Evolutionary conservation across 1,284 basidiomycete genomes (phyloP).

Genomic region (Cryptococcus sp.): DNA sequence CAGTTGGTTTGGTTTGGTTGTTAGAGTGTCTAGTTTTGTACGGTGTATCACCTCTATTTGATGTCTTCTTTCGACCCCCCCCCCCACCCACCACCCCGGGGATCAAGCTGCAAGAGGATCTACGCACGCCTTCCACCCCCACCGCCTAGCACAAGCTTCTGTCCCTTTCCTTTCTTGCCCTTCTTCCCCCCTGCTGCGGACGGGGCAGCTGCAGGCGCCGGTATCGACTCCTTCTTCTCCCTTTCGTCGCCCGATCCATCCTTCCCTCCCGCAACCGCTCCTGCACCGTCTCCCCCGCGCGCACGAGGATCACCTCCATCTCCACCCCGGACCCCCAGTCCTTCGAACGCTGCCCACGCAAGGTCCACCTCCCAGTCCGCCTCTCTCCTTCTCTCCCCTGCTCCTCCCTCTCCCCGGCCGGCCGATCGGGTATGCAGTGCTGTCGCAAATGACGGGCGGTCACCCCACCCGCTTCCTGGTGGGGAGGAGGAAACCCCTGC

Average conservation of each 20-base stretch:
- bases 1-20: too few species aligned
- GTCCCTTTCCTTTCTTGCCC: slow-evolving; percentile 58
- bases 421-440: slow-evolving; percentile 30
- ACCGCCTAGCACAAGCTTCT: slow-evolving; percentile 61
- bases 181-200: slow-evolving; percentile 57
- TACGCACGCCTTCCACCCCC: slow-evolving; percentile 35
- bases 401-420: slow-evolving; percentile 3
- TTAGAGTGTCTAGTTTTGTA: too few species aligned
- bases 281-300: background rate
- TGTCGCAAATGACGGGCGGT: slow-evolving; percentile 25
- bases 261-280: slow-evolving; percentile 1
- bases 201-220: slow-evolving; percentile 45
- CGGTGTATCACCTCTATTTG: too few species aligned
- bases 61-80: background rate
- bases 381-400: slow-evolving; percentile 28
- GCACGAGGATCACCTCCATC: background rate
- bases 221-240: slow-evolving; percentile 30
- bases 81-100: background rate
- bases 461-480: slow-evolving; percentile 20
- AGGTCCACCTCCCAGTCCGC: slow-evolving; percentile 67
- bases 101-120: background rate
- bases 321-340: slow-evolving; percentile 7
- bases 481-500: slow-evolving; percentile 16
- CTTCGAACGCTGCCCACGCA: slow-evolving; percentile 74
- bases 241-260: slow-evolving; percentile 51